phyloP scores from a whole-genome alignment of 352 stramenopile genomes.

The Phytophthora boehmeriae region DNA sequence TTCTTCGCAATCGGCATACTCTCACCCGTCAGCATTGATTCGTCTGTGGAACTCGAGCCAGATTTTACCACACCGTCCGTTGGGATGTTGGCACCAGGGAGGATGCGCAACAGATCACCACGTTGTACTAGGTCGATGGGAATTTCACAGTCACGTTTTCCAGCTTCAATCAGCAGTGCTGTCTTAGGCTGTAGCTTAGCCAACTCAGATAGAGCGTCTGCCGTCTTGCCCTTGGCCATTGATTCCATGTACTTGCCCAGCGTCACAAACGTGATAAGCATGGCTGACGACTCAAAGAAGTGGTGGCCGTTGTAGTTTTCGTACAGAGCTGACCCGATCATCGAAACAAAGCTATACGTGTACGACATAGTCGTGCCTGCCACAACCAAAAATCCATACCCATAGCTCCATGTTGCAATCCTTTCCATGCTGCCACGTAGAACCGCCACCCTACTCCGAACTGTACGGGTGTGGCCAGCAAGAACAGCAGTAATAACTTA shows the following conservation, averaged over 20 bases:
- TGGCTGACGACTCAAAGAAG: constrained; percentile 89
- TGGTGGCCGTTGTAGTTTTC: constrained; percentile 77
- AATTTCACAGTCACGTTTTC: constrained; percentile 70
- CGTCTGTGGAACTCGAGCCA: constrained; percentile 70
- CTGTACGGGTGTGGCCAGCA: constrained; percentile 84
- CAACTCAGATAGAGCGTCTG: constrained; percentile 73
- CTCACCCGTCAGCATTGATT: constrained; percentile 89
- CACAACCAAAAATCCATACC: constrained; percentile 90
- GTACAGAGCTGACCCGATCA: constrained; percentile 67
- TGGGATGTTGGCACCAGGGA: constrained; percentile 77
- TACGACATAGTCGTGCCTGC: constrained; percentile 87
- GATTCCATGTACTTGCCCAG: constrained; percentile 91
- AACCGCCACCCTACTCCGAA: constrained; percentile 83
- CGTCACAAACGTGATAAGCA: constrained; percentile 88
- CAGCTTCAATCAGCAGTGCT: constrained; percentile 59
- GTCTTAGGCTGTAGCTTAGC: constrained; percentile 83
- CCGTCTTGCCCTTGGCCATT: constrained; percentile 85
- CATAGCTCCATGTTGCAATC: constrained; percentile 84
- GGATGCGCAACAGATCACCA: constrained; percentile 72
- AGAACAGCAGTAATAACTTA: constrained; percentile 85
- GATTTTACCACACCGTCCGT: constrained; percentile 83
- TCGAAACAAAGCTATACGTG: constrained; percentile 83
- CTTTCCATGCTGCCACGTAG: constrained; percentile 85
- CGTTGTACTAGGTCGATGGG: constrained; percentile 86
- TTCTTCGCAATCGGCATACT: constrained; percentile 88